Base-by-base conservation (phyloP, 805 yeast genomes). In the Nematodospora valgi region DNA sequence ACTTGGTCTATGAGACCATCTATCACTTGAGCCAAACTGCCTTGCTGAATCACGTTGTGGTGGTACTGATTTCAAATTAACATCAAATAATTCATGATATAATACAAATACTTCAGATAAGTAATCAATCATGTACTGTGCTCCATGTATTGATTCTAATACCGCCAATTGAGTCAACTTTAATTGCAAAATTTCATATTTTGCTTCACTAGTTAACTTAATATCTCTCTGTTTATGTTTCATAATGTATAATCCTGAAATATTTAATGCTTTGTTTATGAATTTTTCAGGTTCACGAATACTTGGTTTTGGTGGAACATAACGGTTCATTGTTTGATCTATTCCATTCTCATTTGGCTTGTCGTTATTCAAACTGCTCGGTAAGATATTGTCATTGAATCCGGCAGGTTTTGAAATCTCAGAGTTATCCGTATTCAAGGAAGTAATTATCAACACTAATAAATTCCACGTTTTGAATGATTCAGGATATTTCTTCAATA, bases 91-190 rank as follows among this genome's bases (percentile, higher is more conserved):
- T 18, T 57, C 64, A 32, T 76, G 70, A 46, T 72, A 81, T 8
- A 82, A 52, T 8, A 65, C 71, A 45, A 87, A 82, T 7, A 86
- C 68, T 29, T 76, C 86, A 2, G 84, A 74, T n/a, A 88, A 52
- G 32, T 69, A 64, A 27, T 80, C 86, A 40, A 86, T 54, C 0
- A 87, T 77, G 27, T 73, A 53, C 19, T 69, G 63, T 1, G 70
- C 58, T 5, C 87, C 91, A 38, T 73, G 67, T 4, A 74, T 62
- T 5, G 76, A 68, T 48, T 83, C 88, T 34, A 78, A 60, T n/a
- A 86, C 62, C 1, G 86, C 78, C 23, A 87, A 60, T 47, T 82
- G 86, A 0, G 95, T 82, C 58, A 84, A 68, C 47, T 84, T 84
- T 52, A 87, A 67, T 51, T 86, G 85, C 34, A 80, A 51, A 37